These are phyloP conservation scores for Reticulascus tulasneorum DNA, from an alignment of 2,329 filamentous ascomycete species.

Conservation along the genomic window DNA sequence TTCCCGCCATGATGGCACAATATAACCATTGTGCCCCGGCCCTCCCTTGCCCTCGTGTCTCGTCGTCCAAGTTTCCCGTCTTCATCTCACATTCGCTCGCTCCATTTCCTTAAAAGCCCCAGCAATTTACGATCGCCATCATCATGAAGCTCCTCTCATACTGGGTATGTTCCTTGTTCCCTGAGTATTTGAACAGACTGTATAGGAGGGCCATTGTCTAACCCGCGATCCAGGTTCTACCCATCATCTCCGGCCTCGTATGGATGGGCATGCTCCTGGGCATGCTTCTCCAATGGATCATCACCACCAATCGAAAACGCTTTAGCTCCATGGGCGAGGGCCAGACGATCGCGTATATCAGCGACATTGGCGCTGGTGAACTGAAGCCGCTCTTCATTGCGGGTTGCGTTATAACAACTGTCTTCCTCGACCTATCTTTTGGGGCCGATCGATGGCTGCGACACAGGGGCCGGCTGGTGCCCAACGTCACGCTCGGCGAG, in stretches of 20 bases:
- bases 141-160: slow-evolving; percentile 21
- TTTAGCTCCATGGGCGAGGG: slow-evolving; percentile 56
- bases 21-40: too few species aligned
- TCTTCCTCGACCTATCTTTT: slow-evolving; percentile 80
- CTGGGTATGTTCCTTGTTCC: slow-evolving; percentile 27
- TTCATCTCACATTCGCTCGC: too few species aligned
- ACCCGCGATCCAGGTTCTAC: slow-evolving; percentile 50
- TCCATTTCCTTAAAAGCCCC: too few species aligned
- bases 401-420: slow-evolving; percentile 65
- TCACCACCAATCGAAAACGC: slow-evolving; percentile 46
- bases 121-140: not conserved
- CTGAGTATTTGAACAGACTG: too few species aligned
- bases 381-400: slow-evolving; percentile 78
- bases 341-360: slow-evolving; percentile 69
- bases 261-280: slow-evolving; percentile 67
- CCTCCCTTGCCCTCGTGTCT: too few species aligned
- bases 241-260: slow-evolving; percentile 61
- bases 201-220: slow-evolving; percentile 1
- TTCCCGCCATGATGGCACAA: too few species aligned
- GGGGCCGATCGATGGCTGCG: slow-evolving; percentile 79
- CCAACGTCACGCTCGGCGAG: slow-evolving; percentile 62
- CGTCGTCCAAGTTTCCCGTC: too few species aligned
- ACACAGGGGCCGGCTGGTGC: slow-evolving; percentile 72
- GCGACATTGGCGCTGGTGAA: slow-evolving; percentile 56
- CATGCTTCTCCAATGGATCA: slow-evolving; percentile 67